Evolutionary conservation across 768 basidiomycete genomes (phyloP).

Genomic region (Suillus lakei): DNA sequence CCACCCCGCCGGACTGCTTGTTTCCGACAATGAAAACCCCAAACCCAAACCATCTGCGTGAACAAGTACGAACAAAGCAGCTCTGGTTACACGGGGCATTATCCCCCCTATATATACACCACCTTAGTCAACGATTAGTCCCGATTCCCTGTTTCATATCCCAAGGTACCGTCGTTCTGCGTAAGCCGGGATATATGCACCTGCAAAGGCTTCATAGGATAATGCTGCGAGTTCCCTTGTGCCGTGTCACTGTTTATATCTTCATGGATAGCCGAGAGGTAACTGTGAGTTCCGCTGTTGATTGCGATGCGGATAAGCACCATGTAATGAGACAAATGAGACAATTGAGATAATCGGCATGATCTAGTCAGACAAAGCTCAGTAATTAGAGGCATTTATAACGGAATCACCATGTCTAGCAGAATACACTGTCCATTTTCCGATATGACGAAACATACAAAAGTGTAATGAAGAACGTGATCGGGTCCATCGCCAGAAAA

Average conservation of each 20-base stretch:
- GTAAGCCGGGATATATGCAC: neutral
- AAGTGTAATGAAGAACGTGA: constrained; percentile 7
- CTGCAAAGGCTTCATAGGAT: neutral
- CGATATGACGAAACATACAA: constrained; percentile 3
- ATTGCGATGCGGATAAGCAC: constrained; percentile 9
- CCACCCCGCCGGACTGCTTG: no score
- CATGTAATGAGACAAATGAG: constrained; percentile 12
- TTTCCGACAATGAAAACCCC: no score
- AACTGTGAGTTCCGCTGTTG: neutral
- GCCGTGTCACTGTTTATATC: neutral
- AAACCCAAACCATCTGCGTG: no score
- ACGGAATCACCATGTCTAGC: constrained; percentile 17
- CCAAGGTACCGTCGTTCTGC: neutral
- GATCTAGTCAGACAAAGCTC: neutral
- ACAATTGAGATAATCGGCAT: constrained; percentile 7
- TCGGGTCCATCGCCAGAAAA: no score
- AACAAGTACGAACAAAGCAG: no score
- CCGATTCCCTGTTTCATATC: no score
- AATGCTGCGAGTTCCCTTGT: neutral
- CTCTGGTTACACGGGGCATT: no score
- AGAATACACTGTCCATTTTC: constrained; percentile 12
- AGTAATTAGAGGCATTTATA: neutral
- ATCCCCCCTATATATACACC: no score
- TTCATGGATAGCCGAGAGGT: neutral
- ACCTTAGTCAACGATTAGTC: no score